Evolutionary conservation across 768 basidiomycete species (phyloP).

Genomic region (Mycena galopus): DNA sequence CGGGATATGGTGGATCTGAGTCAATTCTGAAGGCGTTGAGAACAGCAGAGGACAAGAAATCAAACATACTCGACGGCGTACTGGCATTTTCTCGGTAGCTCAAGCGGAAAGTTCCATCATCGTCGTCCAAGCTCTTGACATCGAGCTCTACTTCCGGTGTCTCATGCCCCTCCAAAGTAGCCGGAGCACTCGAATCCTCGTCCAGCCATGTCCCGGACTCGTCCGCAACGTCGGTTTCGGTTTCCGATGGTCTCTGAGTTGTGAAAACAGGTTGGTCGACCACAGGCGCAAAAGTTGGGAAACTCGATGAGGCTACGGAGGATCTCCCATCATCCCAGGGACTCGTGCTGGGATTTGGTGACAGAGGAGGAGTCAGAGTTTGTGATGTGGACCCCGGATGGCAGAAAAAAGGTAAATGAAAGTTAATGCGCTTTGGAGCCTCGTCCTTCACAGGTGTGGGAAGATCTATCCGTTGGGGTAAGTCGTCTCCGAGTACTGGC

Average conservation of each 20-base stretch:
- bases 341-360: neutral
- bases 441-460: neutral
- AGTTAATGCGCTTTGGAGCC: neutral
- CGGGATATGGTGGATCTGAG: slow-evolving; percentile 17
- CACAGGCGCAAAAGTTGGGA: slow-evolving; percentile 30
- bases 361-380: slow-evolving; percentile 1
- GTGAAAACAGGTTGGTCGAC: neutral
- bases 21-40: slow-evolving; percentile 7
- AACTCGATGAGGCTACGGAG: slow-evolving; percentile 21
- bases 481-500: neutral
- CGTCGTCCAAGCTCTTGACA: slow-evolving; percentile 11
- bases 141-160: slow-evolving; percentile 23
- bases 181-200: slow-evolving; percentile 8
- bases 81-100: slow-evolving; percentile 20
- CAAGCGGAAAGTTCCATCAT: slow-evolving; percentile 13
- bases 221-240: neutral
- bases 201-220: slow-evolving; percentile 10
- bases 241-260: neutral
- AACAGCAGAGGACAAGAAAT: neutral
- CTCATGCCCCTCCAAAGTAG: slow-evolving; percentile 18
- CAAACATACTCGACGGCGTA: slow-evolving; percentile 19
- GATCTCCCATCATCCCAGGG: neutral
- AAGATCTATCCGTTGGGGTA: neutral
- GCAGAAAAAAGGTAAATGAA: slow-evolving; percentile 24
- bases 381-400: slow-evolving; percentile 7